These are phyloP conservation scores for Colletotrichum karsti DNA, from an alignment of 2,329 filamentous ascomycete species.

Conservation along the genomic window DNA sequence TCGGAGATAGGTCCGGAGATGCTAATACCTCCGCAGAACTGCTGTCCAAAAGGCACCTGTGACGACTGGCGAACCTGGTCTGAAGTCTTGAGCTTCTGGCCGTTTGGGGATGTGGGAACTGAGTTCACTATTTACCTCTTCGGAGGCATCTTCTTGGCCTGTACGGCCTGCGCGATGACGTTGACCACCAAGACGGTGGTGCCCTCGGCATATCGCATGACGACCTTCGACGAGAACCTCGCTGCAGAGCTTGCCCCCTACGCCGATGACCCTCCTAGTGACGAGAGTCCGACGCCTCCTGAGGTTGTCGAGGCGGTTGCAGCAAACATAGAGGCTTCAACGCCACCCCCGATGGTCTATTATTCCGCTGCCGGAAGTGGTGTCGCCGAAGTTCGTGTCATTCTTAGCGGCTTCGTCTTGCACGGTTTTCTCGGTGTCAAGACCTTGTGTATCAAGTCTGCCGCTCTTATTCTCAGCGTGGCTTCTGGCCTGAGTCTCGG, in stretches of 20 bases:
- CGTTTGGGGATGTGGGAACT: slow-evolving; percentile 65
- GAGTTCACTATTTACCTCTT: slow-evolving; percentile 81
- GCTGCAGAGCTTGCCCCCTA: slow-evolving; percentile 62
- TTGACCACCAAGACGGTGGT: slow-evolving; percentile 94
- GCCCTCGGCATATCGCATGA: slow-evolving; percentile 85
- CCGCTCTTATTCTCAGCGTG: slow-evolving; percentile 86
- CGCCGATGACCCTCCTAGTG: slow-evolving; percentile 49
- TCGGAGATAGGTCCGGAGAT: not conserved
- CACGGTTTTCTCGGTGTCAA: slow-evolving; percentile 93
- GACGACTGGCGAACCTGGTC: slow-evolving; percentile 67
- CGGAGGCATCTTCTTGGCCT: slow-evolving; percentile 75
- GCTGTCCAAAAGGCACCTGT: slow-evolving; percentile 62
- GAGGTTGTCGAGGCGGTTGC: slow-evolving; percentile 46
- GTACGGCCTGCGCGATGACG: slow-evolving; percentile 80
- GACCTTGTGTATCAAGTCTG: slow-evolving; percentile 85
- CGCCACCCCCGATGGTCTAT: slow-evolving; percentile 81
- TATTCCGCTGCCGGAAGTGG: slow-evolving; percentile 96
- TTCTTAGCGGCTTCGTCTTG: slow-evolving; percentile 95
- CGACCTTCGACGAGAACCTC: slow-evolving; percentile 92
- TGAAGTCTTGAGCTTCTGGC: slow-evolving; percentile 52
- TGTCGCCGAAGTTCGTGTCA: slow-evolving; percentile 96
- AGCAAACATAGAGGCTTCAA: slow-evolving; percentile 37
- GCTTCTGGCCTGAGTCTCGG: slow-evolving; percentile 92
- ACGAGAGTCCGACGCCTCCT: slow-evolving; percentile 53
- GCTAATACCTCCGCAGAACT: slow-evolving; percentile 47